Percentiles rank a stretch among this genome's conserved stretches.
phyloP scores from a whole-genome alignment of 108 stramenopile species.

The Mediolabrus comicus region DNA sequence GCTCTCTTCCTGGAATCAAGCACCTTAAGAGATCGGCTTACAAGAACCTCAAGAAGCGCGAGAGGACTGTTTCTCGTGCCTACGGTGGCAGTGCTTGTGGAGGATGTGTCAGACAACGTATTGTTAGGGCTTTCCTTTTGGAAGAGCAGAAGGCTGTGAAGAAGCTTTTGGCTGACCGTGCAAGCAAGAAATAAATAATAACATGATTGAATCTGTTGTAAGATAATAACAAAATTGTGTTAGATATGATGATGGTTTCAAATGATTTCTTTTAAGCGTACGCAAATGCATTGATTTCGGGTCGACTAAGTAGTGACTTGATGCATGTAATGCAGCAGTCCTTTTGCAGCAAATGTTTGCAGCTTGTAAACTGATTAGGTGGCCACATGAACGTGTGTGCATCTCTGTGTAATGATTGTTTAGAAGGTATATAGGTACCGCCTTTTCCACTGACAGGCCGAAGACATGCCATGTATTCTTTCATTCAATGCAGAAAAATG shows the following conservation, averaged over 20 bases:
- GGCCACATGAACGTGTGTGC: too few species aligned
- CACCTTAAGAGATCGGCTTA: constrained; percentile 62
- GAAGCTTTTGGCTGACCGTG: constrained; percentile 93
- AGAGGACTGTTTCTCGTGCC: constrained; percentile 96
- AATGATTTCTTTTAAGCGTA: constrained; percentile 2
- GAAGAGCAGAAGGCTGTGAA: constrained; percentile 99
- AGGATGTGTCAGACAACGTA: constrained; percentile 88
- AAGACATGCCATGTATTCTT: too few species aligned
- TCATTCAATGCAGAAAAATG: too few species aligned
- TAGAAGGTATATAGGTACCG: too few species aligned
- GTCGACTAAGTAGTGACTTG: too few species aligned
- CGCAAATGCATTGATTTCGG: too few species aligned
- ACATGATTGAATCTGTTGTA: constrained; percentile 1
- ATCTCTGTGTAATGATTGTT: too few species aligned
- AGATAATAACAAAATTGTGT: constrained; percentile 56
- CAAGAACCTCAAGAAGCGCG: constrained; percentile 89
- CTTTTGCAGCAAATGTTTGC: too few species aligned
- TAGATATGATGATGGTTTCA: constrained; percentile 8
- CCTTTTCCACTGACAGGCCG: too few species aligned
- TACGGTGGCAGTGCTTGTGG: constrained; percentile 95
- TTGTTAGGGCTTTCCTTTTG: constrained; percentile 98
- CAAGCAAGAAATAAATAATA: constrained; percentile 51
- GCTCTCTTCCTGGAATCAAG: constrained; percentile 88
- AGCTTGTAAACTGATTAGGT: too few species aligned
- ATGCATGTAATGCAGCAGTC: too few species aligned